Percentiles rank a stretch among this genome's conserved stretches.
Evolutionary conservation across 306 rosid species (phyloP).

Genomic region (Mucuna pruriens): DNA sequence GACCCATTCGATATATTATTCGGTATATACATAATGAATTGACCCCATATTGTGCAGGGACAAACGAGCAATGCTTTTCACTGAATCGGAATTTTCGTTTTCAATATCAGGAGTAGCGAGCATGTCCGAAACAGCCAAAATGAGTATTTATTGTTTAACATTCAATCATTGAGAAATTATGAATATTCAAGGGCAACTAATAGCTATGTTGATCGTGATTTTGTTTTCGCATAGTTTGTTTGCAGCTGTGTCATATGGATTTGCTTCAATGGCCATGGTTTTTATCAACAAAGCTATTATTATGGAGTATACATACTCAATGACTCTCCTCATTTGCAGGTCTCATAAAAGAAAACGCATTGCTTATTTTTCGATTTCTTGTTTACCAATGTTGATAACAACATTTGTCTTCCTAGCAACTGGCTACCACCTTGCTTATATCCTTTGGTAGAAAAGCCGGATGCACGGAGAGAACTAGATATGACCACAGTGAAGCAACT

Average conservation of each 20-base stretch:
- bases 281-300: constrained; percentile 90
- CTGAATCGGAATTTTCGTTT: not conserved
- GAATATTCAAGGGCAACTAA: not conserved
- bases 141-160: not conserved
- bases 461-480: constrained; percentile 64
- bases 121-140: not conserved
- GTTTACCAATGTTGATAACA: not conserved
- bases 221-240: constrained; percentile 56
- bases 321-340: constrained; percentile 93
- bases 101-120: not conserved
- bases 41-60: too few species aligned
- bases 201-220: not conserved
- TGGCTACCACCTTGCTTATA: constrained; percentile 73
- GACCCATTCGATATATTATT: too few species aligned
- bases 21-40: too few species aligned
- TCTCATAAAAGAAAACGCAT: not conserved
- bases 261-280: constrained; percentile 94
- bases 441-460: constrained; percentile 72
- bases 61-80: too few species aligned
- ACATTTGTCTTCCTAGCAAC: constrained; percentile 60
- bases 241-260: constrained; percentile 84
- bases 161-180: not conserved
- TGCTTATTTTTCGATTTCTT: not conserved
- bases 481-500: constrained; percentile 67
- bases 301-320: constrained; percentile 77